These are phyloP conservation scores for Fusarium nanum DNA, from an alignment of 2,329 filamentous ascomycete genomes.

Conservation along the genomic window DNA sequence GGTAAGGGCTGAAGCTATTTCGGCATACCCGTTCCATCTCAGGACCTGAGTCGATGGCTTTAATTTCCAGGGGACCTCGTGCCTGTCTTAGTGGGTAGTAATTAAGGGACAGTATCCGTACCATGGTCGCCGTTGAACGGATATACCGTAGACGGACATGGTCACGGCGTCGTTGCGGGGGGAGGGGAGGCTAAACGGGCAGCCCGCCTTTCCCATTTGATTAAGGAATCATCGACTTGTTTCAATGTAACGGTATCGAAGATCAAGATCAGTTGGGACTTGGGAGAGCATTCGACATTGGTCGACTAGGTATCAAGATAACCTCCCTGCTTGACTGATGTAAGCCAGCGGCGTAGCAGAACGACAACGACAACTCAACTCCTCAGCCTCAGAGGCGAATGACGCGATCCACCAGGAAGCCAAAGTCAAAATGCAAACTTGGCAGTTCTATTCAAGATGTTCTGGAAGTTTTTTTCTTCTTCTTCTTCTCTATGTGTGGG, in stretches of 20 bases:
- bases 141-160: slow-evolving; percentile 7
- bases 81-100: background rate
- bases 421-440: slow-evolving; percentile 11
- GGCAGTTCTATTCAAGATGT: slow-evolving; percentile 17
- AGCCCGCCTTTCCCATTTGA: slow-evolving; percentile 10
- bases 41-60: background rate
- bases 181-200: slow-evolving; percentile 6
- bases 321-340: slow-evolving; percentile 16
- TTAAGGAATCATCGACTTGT: background rate
- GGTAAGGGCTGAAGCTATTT: slow-evolving; percentile 12
- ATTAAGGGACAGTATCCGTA: background rate
- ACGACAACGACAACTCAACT: slow-evolving; percentile 5
- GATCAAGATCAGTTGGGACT: slow-evolving; percentile 29
- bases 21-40: slow-evolving; percentile 7
- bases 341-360: slow-evolving; percentile 18
- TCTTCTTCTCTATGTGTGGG: slow-evolving; percentile 14
- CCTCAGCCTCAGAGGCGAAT: background rate
- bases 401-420: background rate
- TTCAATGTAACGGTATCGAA: slow-evolving; percentile 29
- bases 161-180: slow-evolving; percentile 17
- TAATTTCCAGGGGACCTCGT: background rate
- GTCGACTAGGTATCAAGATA: background rate
- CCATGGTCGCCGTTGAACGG: slow-evolving; percentile 11
- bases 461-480: slow-evolving; percentile 21
- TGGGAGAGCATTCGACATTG: background rate